Percentiles rank a stretch among this genome's conserved stretches.
Conservation (phyloP, 2,329 filamentous ascomycete genomes). For the Trichoderma polysporum region DNA sequence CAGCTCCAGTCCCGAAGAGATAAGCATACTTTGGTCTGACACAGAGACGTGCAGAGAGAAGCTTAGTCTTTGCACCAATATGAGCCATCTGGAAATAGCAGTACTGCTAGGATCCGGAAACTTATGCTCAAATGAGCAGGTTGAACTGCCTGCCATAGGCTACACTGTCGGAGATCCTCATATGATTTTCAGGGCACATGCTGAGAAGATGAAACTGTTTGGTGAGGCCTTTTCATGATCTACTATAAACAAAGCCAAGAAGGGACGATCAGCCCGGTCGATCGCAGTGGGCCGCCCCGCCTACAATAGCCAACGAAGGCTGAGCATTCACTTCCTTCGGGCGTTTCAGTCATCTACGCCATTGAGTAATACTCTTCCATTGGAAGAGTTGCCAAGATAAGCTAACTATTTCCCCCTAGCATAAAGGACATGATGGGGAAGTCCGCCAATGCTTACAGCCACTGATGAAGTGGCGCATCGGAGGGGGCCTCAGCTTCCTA, state of each 20-base stretch:
- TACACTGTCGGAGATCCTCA: background rate
- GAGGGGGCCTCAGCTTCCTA: background rate
- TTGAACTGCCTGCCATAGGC: background rate
- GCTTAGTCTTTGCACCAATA: background rate
- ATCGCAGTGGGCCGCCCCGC: conserved; percentile 9
- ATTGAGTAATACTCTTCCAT: background rate
- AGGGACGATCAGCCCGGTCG: conserved; percentile 11
- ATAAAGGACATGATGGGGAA: background rate
- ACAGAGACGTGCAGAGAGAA: background rate
- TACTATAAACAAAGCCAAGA: conserved; percentile 4
- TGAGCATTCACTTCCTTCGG: background rate
- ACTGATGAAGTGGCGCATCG: background rate
- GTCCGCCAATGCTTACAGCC: background rate
- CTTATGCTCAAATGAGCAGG: background rate
- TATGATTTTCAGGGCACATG: conserved; percentile 8
- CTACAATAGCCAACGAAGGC: background rate
- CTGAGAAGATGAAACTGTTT: background rate
- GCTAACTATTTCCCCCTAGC: background rate
- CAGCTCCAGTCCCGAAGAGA: background rate
- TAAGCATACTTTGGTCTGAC: background rate
- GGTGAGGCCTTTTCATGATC: conserved; percentile 18
- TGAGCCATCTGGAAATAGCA: background rate
- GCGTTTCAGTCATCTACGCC: background rate
- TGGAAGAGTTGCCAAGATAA: background rate
- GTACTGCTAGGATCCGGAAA: background rate